A percentile compares a stretch with the other conserved stretches of the same genome.
Evolutionary conservation across 164 flowering plant species (phyloP).

Genomic region (Protea cynaroides): DNA sequence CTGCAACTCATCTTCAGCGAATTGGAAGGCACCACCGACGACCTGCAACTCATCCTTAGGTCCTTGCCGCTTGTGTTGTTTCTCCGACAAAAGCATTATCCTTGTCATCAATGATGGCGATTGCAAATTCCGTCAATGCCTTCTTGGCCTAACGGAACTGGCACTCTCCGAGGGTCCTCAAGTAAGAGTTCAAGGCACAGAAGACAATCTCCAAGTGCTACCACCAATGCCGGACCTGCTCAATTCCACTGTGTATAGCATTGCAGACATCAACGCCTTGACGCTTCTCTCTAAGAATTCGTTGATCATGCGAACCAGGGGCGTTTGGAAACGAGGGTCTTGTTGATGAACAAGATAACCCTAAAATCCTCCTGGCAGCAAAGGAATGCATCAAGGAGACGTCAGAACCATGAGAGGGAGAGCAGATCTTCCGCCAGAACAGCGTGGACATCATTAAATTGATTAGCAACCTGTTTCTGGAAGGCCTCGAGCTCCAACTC

Average conservation of each 20-base stretch:
- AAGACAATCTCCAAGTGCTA: constrained; percentile 73
- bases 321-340: constrained; percentile 16
- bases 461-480: constrained; percentile 58
- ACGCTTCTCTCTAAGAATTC: constrained; percentile 73
- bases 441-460: constrained; percentile 40
- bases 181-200: constrained; percentile 42
- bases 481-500: constrained; percentile 61
- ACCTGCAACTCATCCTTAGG: too few relatives aligned
- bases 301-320: constrained; percentile 53
- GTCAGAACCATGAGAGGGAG: constrained; percentile 62
- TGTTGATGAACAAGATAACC: constrained; percentile 39
- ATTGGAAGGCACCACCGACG: too few relatives aligned
- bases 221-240: constrained; percentile 78
- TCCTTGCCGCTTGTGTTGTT: constrained; percentile 26
- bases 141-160: constrained; percentile 82
- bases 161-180: constrained; percentile 64
- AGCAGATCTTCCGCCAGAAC: constrained; percentile 42
- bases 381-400: constrained; percentile 62
- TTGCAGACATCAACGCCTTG: constrained; percentile 87
- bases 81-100: constrained; percentile 45
- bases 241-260: constrained; percentile 79
- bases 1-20: too few relatives aligned
- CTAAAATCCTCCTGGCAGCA: constrained; percentile 79
- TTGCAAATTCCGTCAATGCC: constrained; percentile 67
- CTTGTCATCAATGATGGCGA: constrained; percentile 77